Conservation (phyloP, 139 green algal genomes). For the Yamagishiella unicocca region DNA sequence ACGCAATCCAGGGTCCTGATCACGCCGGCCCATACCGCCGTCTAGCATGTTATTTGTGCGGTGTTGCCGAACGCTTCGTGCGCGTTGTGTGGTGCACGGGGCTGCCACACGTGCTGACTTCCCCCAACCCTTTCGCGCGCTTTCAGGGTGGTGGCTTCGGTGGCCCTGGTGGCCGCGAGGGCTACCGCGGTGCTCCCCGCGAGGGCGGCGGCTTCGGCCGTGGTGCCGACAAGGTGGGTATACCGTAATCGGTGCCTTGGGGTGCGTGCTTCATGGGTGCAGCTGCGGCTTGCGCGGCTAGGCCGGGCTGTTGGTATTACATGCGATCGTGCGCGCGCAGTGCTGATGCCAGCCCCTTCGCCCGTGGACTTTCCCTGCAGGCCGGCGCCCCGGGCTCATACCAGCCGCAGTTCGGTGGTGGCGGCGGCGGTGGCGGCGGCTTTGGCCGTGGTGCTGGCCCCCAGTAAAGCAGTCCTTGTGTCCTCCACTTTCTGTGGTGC, state of each 20-base stretch:
- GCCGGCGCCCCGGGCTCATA: constrained; percentile 71
- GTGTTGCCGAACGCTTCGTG: too few species aligned
- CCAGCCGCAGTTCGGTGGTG: constrained; percentile 69
- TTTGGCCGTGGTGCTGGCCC: constrained; percentile 42
- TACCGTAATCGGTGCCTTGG: too few species aligned
- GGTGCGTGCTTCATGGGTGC: too few species aligned
- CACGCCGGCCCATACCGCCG: too few species aligned
- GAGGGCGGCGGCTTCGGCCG: constrained; percentile 73
- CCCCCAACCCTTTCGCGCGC: too few species aligned
- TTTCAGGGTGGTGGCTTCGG: constrained; percentile 61
- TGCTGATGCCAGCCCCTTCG: neutral
- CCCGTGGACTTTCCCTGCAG: constrained; percentile 33
- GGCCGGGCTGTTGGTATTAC: too few species aligned
- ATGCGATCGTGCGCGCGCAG: too few species aligned
- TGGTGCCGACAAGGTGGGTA: constrained; percentile 70
- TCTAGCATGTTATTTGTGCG: too few species aligned
- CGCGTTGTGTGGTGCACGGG: too few species aligned
- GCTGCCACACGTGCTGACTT: too few species aligned
- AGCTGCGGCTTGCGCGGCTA: too few species aligned
- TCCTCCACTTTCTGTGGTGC: neutral
- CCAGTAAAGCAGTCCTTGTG: constrained; percentile 51
- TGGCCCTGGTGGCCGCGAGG: constrained; percentile 67
- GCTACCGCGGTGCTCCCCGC: constrained; percentile 70
- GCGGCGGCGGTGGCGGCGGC: constrained; percentile 42
- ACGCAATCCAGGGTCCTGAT: too few species aligned